Evolutionary conservation across 2,329 filamentous ascomycete genomes (phyloP).

Genomic region (Xylariomycetidae sp.): DNA sequence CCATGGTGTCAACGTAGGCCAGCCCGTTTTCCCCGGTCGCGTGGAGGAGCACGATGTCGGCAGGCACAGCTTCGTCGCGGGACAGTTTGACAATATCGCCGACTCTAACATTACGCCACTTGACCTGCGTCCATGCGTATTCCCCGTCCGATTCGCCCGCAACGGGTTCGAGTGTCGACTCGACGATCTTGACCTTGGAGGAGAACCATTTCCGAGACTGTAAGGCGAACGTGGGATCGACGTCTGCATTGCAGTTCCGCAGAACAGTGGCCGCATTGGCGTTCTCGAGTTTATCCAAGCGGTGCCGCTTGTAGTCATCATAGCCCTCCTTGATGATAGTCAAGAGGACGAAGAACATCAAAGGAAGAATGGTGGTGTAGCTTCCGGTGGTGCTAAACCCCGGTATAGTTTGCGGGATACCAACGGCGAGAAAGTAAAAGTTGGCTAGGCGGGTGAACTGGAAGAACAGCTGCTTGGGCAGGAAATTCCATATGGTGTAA

Average conservation of each 20-base stretch:
- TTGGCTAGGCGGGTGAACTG: conserved; percentile 85
- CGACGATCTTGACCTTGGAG: conserved; percentile 7
- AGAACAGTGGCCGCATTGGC: conserved; percentile 42
- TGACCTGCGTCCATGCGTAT: conserved; percentile 46
- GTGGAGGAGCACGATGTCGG: conserved; percentile 74
- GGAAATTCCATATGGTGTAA: conserved; percentile 78
- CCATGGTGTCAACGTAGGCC: conserved; percentile 83
- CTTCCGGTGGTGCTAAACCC: conserved; percentile 70
- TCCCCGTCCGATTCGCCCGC: conserved; percentile 19
- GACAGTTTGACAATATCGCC: conserved; percentile 63
- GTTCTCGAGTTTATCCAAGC: conserved; percentile 78
- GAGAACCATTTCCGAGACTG: conserved; percentile 15
- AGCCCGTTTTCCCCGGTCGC: conserved; percentile 71
- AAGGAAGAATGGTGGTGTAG: conserved; percentile 67
- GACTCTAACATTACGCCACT: conserved; percentile 65
- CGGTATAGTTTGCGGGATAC: conserved; percentile 76
- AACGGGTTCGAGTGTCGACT: conserved; percentile 6
- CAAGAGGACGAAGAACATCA: conserved; percentile 69
- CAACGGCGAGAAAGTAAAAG: conserved; percentile 80
- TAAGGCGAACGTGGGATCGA: conserved; percentile 2
- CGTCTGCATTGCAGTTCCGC: conserved; percentile 19
- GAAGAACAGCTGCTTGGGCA: conserved; percentile 77
- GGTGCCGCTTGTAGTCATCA: conserved; percentile 74
- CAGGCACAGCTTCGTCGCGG: conserved; percentile 74
- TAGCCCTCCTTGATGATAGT: conserved; percentile 84